Conservation (phyloP, 192 early-diverging fungal species). For the Paraglomus occultum region DNA sequence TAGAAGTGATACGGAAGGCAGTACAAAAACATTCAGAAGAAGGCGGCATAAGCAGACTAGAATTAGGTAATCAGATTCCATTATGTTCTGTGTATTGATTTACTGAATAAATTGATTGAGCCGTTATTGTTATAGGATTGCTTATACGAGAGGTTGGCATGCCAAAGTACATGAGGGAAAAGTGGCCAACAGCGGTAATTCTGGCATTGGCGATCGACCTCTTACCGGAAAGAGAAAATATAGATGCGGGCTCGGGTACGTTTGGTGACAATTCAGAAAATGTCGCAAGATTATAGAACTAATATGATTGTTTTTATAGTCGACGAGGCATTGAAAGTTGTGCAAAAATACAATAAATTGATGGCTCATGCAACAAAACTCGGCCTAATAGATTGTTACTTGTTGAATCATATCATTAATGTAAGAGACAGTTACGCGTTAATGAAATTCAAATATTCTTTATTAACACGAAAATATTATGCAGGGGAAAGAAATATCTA, state of each 20-base stretch:
- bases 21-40: conserved; percentile 21
- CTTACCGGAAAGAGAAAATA: conserved; percentile 34
- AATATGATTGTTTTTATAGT: not conserved
- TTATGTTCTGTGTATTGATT: not conserved
- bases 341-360: conserved; percentile 35
- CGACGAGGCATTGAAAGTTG: conserved; percentile 11
- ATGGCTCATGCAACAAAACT: conserved; percentile 17
- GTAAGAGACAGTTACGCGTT: conserved; percentile 13
- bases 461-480: not conserved
- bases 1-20: conserved; percentile 11
- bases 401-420: conserved; percentile 46
- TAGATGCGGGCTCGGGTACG: conserved; percentile 32
- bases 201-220: conserved; percentile 51
- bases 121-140: conserved; percentile 47
- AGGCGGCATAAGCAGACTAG: conserved; percentile 25
- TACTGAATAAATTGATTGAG: not conserved
- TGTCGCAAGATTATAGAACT: not conserved
- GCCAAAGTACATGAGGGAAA: conserved; percentile 48
- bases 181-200: conserved; percentile 54
- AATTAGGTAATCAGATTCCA: conserved; percentile 29
- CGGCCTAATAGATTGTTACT: conserved; percentile 33
- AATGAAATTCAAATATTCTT: not conserved
- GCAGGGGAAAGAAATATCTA: conserved; percentile 67
- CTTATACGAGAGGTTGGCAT: conserved; percentile 57
- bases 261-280: not conserved